These are phyloP conservation scores for Pseudozyma sp. DNA, from an alignment of 1,284 basidiomycete species.

Conservation along the genomic window DNA sequence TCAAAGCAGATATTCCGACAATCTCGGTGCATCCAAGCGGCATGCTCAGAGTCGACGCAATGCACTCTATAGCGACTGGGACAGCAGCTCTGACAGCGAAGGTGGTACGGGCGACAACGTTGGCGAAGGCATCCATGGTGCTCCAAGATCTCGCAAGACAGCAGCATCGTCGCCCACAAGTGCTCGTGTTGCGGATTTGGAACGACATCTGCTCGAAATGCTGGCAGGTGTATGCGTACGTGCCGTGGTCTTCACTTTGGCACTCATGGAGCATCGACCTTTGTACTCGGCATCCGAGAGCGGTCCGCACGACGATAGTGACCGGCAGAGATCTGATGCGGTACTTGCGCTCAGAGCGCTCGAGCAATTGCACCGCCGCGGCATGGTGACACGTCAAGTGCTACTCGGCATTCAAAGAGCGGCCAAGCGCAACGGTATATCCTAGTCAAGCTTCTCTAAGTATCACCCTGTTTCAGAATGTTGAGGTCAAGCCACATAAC, in stretches of 20 bases:
- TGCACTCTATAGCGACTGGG: no score
- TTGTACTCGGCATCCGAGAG: neutral
- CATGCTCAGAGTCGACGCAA: no score
- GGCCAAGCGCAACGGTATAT: conserved; percentile 2
- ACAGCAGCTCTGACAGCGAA: no score
- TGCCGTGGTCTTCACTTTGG: conserved; percentile 14
- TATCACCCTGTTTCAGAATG: no score
- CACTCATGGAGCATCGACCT: conserved; percentile 12
- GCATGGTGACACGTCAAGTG: conserved; percentile 5
- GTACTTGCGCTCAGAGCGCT: conserved; percentile 15
- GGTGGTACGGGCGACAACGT: neutral
- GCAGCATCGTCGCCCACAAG: neutral
- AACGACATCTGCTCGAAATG: conserved; percentile 12
- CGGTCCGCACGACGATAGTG: conserved; percentile 8
- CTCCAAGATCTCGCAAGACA: neutral
- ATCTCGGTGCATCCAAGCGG: no score
- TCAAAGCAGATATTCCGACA: no score
- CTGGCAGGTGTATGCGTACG: conserved; percentile 11
- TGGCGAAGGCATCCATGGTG: no score
- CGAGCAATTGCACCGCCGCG: conserved; percentile 12
- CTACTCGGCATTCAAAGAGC: conserved; percentile 6
- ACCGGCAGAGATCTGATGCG: conserved; percentile 13
- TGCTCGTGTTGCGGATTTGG: neutral
- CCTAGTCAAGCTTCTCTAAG: neutral
- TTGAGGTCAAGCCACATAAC: no score